A percentile compares a stretch with the other conserved stretches of the same genome.
Conservation (phyloP, 208 protist genomes). For the Vickermania spadyakhi region DNA sequence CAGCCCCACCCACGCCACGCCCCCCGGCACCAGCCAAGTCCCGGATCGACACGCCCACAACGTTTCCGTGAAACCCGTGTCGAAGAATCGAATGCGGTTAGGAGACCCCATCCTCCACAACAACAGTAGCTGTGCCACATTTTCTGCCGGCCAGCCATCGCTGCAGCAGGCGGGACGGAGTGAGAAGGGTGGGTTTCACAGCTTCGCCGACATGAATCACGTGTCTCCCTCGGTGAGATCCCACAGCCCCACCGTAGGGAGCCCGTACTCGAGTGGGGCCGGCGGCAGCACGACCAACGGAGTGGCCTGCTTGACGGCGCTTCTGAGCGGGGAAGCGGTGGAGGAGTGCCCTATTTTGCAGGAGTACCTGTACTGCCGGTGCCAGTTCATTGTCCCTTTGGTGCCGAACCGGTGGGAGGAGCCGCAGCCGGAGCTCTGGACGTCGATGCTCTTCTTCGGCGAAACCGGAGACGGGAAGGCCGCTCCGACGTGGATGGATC, state of each 20-base stretch:
- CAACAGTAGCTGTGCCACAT: neutral
- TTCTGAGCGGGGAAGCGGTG: neutral
- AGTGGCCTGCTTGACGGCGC: neutral
- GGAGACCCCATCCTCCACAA: neutral
- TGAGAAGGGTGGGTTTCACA: neutral
- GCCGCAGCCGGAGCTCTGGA: neutral
- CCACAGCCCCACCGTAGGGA: neutral
- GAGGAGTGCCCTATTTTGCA: neutral
- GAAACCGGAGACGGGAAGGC: constrained; percentile 6
- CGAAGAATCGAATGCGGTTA: neutral
- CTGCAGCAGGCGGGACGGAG: neutral
- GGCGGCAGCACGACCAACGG: neutral
- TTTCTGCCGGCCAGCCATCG: neutral
- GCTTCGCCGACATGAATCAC: neutral
- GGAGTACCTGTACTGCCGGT: neutral
- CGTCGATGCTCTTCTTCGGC: constrained; percentile 6
- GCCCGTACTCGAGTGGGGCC: neutral
- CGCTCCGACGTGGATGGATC: constrained; percentile 1
- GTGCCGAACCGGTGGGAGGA: neutral
- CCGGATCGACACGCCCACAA: neutral
- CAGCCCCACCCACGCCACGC: neutral
- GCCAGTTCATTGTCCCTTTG: neutral
- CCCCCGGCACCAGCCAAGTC: neutral
- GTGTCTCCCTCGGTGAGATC: neutral
- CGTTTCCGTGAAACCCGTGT: neutral